Evolutionary conservation across 306 rosid genomes (phyloP).

Genomic region (Astragalus glycyphyllos): DNA sequence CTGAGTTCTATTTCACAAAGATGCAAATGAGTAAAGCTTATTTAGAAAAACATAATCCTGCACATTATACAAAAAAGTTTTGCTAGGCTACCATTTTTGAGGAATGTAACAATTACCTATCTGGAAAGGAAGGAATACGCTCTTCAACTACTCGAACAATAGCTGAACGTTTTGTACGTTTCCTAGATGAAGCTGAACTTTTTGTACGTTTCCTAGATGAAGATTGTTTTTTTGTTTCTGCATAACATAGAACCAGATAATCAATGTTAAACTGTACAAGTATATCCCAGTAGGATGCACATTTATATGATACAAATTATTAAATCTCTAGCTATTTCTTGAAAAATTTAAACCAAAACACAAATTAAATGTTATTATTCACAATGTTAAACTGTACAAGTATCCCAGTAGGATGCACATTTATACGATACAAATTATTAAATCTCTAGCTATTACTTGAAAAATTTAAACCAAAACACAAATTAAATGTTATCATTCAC

Average conservation of each 20-base stretch:
- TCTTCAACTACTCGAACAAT: conserved; percentile 55
- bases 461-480: background rate
- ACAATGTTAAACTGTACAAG: background rate
- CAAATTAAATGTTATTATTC: conserved; percentile 7
- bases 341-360: background rate
- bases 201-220: conserved; percentile 36
- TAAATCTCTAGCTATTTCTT: background rate
- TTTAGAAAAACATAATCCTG: conserved; percentile 22
- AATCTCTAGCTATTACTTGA: background rate
- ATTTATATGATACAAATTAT: background rate
- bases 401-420: background rate
- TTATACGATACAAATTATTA: background rate
- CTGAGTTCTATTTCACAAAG: conserved; percentile 8
- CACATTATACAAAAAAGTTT: background rate
- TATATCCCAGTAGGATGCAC: background rate
- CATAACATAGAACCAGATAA: conserved; percentile 20
- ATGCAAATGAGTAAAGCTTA: conserved; percentile 26
- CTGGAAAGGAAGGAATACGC: conserved; percentile 55
- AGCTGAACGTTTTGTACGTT: conserved; percentile 35
- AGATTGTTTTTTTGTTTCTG: conserved; percentile 46
- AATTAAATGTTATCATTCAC: conserved; percentile 8
- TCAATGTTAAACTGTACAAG: conserved; percentile 13
- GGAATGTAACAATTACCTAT: conserved; percentile 59
- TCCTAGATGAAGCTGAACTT: conserved; percentile 37
- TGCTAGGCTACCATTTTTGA: conserved; percentile 9